Percentiles rank a stretch among this genome's conserved stretches.
Evolutionary conservation across 2,329 filamentous ascomycete species (phyloP).

Genomic region (Xylariaceae sp.): DNA sequence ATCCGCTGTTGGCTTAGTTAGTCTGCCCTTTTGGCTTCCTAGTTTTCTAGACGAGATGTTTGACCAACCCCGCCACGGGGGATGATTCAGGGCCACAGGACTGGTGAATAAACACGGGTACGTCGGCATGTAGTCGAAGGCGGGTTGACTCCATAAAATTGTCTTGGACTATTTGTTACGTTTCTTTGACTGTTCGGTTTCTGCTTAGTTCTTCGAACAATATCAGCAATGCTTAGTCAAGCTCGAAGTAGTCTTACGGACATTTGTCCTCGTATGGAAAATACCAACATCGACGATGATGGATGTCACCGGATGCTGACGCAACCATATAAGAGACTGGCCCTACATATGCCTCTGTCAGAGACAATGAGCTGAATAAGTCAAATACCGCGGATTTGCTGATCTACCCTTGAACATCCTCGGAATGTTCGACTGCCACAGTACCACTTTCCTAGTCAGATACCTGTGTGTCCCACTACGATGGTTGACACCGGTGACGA

Average conservation of each 20-base stretch:
- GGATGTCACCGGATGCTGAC: conserved; percentile 31
- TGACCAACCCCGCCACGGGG: conserved; percentile 52
- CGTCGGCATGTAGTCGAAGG: conserved; percentile 53
- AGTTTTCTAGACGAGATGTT: conserved; percentile 45
- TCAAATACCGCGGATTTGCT: conserved; percentile 5
- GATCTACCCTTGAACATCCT: conserved; percentile 35
- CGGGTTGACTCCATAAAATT: conserved; percentile 48
- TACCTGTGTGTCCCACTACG: conserved; percentile 45
- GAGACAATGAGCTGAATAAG: conserved; percentile 28
- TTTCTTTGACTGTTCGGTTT: conserved; percentile 41
- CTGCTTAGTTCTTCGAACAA: not conserved
- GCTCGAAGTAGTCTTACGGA: too few relatives aligned
- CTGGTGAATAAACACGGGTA: conserved; percentile 54
- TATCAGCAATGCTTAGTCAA: not conserved
- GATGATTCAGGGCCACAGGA: conserved; percentile 57
- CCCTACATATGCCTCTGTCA: conserved; percentile 29
- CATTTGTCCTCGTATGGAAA: conserved; percentile 2
- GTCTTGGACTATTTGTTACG: conserved; percentile 46
- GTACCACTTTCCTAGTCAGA: conserved; percentile 41
- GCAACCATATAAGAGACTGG: conserved; percentile 34
- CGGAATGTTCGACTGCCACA: conserved; percentile 41
- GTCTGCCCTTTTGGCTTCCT: conserved; percentile 43
- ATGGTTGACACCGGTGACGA: too few relatives aligned
- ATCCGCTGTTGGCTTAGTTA: conserved; percentile 39
- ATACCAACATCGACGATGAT: conserved; percentile 3